Percentiles rank a stretch among this genome's conserved stretches.
phyloP scores from a whole-genome alignment of 2,329 filamentous ascomycete genomes.

The Pseudodiploospora longispora region DNA sequence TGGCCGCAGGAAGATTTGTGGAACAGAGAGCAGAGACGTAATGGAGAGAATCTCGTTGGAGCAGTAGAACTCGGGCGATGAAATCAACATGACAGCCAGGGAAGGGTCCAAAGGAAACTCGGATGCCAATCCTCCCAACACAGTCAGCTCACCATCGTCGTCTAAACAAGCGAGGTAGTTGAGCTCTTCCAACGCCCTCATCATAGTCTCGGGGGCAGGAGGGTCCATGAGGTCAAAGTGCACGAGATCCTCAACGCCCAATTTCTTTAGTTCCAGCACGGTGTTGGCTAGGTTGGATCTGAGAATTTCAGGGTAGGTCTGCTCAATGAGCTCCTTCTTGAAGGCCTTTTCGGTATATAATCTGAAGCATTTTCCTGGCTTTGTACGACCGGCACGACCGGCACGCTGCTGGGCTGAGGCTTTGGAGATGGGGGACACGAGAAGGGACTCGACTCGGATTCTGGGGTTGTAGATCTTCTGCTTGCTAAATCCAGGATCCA shows the following conservation, averaged over 20 bases:
- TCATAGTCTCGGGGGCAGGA: slow-evolving; percentile 93
- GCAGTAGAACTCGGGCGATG: slow-evolving; percentile 95
- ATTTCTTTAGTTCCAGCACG: slow-evolving; percentile 92
- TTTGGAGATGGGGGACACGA: slow-evolving; percentile 98
- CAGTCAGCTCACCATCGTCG: slow-evolving; percentile 88
- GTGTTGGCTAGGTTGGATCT: slow-evolving; percentile 92
- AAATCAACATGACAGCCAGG: slow-evolving; percentile 95
- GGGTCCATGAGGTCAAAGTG: slow-evolving; percentile 99
- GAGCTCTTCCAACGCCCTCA: slow-evolving; percentile 93
- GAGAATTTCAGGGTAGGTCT: slow-evolving; percentile 93
- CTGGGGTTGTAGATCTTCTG: slow-evolving; percentile 99
- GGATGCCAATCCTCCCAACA: slow-evolving; percentile 77
- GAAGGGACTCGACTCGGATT: slow-evolving; percentile 88
- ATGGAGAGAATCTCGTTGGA: slow-evolving; percentile 97
- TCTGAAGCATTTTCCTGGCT: slow-evolving; percentile 96
- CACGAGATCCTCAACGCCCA: slow-evolving; percentile 89
- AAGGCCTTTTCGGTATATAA: slow-evolving; percentile 93
- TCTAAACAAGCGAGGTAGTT: slow-evolving; percentile 96
- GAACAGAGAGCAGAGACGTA: slow-evolving; percentile 86
- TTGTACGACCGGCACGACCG: slow-evolving; percentile 97
- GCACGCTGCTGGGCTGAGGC: slow-evolving; percentile 95
- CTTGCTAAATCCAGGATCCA: slow-evolving; percentile 98
- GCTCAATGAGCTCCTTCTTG: slow-evolving; percentile 95
- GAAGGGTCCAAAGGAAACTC: slow-evolving; percentile 93
- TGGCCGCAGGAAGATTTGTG: slow-evolving; percentile 86